Base-by-base conservation (phyloP, 768 basidiomycete genomes). In the Cytidiella melzeri region DNA sequence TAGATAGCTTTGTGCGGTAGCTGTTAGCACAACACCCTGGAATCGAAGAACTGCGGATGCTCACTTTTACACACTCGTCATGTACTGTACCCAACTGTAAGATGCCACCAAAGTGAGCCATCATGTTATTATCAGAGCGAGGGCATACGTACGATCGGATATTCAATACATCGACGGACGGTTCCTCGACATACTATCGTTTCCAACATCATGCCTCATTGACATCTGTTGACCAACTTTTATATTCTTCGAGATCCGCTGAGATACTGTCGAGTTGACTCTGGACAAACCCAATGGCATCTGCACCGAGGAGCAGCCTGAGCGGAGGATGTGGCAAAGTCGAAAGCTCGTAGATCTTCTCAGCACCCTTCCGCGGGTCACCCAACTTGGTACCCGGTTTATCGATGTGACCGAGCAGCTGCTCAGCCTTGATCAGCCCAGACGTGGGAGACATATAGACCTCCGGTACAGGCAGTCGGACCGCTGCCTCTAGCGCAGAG, bases 351-450 rank as follows among this genome's bases (percentile, higher is more conserved):
- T 58, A 60, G 15, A 61, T 52, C 28, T 49, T 49, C 13, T 49
- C 37, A n/a, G 47, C 55, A 1, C 54, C 60, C 49, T 60, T 61
- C 18, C 13, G 12, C 20, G 52, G n/a, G 39, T 63, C 60, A 1
- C 58, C 58, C 2, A 47, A 38, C 15, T 43, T 41, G 4, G 28
- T 19, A 18, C 36, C 18, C n/a, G 7, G 37, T 13, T 37, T 50
- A 41, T 47, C 38, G 10, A 15, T n/a, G 0, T 39, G 38, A 18
- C 46, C 47, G 19, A 50, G 20, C 12, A n/a, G 30, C 23, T 15
- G 11, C 7, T 23, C 38, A 24, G 12, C 24, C 34, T 28, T 39
- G 20, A 15, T 45, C 19, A 6, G 28, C 24, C 19, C 39, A 1
- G 43, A 13, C 6, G 51, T 40, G 1, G 51, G 36, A 39, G 52